Conservation (phyloP, 176 grass and related monocot species). For the Lolium perenne region DNA sequence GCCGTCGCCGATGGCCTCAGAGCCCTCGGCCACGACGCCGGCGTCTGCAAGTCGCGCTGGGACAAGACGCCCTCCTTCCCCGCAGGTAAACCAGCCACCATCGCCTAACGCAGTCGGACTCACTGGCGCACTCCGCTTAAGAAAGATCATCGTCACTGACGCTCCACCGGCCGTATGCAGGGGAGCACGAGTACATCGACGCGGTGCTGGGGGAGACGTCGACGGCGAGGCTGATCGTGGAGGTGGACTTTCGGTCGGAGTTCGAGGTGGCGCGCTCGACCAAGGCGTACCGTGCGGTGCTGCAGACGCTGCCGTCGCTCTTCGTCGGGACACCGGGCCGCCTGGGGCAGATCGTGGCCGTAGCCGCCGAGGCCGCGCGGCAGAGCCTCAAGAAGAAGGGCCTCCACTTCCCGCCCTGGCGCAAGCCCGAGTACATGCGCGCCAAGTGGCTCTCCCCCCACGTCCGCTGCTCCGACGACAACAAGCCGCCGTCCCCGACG, state of each 20-base stretch:
- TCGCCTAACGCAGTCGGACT: not conserved
- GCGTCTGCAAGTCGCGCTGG: slow-evolving; percentile 85
- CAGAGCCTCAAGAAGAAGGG: slow-evolving; percentile 95
- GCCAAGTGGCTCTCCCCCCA: slow-evolving; percentile 85
- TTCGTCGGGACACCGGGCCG: slow-evolving; percentile 79
- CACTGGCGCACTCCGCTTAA: not conserved
- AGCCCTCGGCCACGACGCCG: slow-evolving; percentile 75
- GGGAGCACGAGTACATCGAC: slow-evolving; percentile 94
- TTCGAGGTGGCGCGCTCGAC: slow-evolving; percentile 90
- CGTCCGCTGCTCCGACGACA: slow-evolving; percentile 41
- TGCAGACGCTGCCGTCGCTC: slow-evolving; percentile 71
- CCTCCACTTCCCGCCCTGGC: slow-evolving; percentile 81
- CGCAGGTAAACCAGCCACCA: slow-evolving; percentile 45
- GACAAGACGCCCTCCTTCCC: slow-evolving; percentile 68
- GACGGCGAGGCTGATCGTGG: slow-evolving; percentile 68
- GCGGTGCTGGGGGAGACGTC: slow-evolving; percentile 46
- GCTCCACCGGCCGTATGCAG: slow-evolving; percentile 31
- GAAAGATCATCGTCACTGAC: not conserved
- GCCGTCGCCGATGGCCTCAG: slow-evolving; percentile 73
- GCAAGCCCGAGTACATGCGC: slow-evolving; percentile 90
- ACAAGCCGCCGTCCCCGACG: slow-evolving; percentile 10
- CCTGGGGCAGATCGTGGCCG: slow-evolving; percentile 68
- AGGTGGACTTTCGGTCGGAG: slow-evolving; percentile 90
- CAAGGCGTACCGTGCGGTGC: slow-evolving; percentile 76
- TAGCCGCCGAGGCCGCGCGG: slow-evolving; percentile 66